Conservation (phyloP, 2,329 filamentous ascomycete species). For the Epichloe brachyelytri region DNA sequence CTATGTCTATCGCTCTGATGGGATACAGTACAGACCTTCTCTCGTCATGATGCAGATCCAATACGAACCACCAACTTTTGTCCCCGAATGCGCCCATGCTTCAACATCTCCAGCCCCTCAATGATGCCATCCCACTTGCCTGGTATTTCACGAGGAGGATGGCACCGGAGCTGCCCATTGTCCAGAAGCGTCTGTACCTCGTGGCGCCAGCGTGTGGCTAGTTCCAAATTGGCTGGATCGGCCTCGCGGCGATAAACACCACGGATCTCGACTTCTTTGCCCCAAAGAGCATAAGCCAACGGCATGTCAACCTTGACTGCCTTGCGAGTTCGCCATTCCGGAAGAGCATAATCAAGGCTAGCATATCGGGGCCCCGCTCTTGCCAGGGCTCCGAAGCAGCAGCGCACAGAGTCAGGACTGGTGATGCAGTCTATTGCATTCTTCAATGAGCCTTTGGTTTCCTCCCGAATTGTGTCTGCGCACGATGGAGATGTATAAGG, state of each 20-base stretch:
- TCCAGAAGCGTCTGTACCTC: neutral
- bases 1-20: too few species aligned
- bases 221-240: neutral
- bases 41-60: neutral
- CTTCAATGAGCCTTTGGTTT: neutral
- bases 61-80: neutral
- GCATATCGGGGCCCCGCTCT: neutral
- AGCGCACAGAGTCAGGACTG: neutral
- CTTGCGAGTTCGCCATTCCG: neutral
- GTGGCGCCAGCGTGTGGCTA: neutral
- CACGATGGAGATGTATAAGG: neutral
- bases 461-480: neutral
- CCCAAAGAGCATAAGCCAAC: neutral
- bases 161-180: neutral
- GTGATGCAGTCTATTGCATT: neutral
- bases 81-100: neutral
- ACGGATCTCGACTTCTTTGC: neutral
- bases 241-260: neutral
- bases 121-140: neutral
- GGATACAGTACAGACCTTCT: too few species aligned
- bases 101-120: neutral
- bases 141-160: neutral
- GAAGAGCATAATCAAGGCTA: neutral
- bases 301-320: constrained; percentile 47
- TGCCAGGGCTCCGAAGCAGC: neutral